phyloP scores from a whole-genome alignment of 2,329 filamentous ascomycete genomes.

The Bipolaris zeicola region DNA sequence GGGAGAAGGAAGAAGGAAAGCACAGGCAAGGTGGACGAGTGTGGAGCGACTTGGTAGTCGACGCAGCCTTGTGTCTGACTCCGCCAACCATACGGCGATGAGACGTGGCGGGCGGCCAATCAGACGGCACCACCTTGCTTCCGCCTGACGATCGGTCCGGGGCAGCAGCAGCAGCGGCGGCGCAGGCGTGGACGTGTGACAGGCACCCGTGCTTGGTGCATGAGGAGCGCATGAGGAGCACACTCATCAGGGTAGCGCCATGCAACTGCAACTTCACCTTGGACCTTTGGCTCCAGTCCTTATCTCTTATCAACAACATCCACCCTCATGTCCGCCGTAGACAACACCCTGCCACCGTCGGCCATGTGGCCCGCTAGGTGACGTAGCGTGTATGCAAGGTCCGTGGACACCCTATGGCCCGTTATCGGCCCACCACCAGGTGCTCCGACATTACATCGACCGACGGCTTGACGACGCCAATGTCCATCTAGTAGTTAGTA shows the following conservation, averaged over 20 bases:
- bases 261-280: background rate
- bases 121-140: conserved; percentile 5
- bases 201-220: conserved; percentile 12
- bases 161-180: conserved; percentile 1
- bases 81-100: background rate
- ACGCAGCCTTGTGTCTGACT: conserved; percentile 11
- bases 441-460: background rate
- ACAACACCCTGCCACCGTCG: background rate
- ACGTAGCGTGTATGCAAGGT: background rate
- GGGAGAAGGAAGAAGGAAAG: background rate
- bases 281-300: background rate
- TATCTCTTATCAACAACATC: background rate
- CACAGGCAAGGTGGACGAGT: background rate
- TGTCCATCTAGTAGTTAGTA: too few relatives aligned
- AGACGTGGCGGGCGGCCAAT: conserved; percentile 8
- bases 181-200: conserved; percentile 17
- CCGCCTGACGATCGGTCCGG: conserved; percentile 9
- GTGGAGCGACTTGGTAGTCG: background rate
- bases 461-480: background rate
- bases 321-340: background rate
- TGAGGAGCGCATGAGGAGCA: background rate
- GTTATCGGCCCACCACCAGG: background rate
- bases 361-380: background rate
- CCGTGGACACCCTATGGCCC: background rate
- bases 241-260: background rate